Evolutionary conservation across 2,329 filamentous ascomycete species (phyloP).

Genomic region (Anthostomella pinea): DNA sequence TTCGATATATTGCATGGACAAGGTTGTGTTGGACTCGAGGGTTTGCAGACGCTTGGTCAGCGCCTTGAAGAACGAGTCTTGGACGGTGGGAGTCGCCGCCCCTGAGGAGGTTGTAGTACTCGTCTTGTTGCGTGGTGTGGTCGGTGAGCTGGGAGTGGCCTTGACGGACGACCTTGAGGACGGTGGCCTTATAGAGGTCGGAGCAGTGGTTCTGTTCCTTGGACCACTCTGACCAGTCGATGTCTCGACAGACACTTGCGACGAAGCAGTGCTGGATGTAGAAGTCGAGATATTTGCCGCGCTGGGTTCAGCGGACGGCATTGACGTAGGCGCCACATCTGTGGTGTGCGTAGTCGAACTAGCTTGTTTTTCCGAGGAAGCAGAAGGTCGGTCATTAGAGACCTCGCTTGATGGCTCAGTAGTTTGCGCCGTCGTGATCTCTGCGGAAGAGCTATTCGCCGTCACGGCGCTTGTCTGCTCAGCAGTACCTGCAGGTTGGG

Average conservation of each 20-base stretch:
- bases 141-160: conserved; percentile 21
- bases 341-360: conserved; percentile 7
- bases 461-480: conserved; percentile 14
- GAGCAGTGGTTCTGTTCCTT: conserved; percentile 23
- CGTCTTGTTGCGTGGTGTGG: conserved; percentile 34
- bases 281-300: conserved; percentile 12
- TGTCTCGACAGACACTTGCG: conserved; percentile 16
- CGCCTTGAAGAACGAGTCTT: conserved; percentile 97
- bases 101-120: conserved; percentile 41
- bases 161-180: conserved; percentile 22
- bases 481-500: conserved; percentile 12
- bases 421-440: conserved; percentile 14
- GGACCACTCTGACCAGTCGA: conserved; percentile 12
- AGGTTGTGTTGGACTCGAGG: conserved; percentile 86
- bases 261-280: conserved; percentile 14
- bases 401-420: conserved; percentile 15
- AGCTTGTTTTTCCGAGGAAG: conserved; percentile 9
- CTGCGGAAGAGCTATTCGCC: conserved; percentile 13
- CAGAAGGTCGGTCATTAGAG: conserved; percentile 9
- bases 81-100: conserved; percentile 73
- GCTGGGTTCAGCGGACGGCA: conserved; percentile 8
- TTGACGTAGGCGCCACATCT: conserved; percentile 12
- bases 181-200: conserved; percentile 28
- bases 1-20: conserved; percentile 94
- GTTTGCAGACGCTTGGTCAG: conserved; percentile 89